Evolutionary conservation across 495 filamentous ascomycete genomes (phyloP), one percentile per base, ranked within the genome.

Genomic region (Penicillium samsonianum): DNA sequence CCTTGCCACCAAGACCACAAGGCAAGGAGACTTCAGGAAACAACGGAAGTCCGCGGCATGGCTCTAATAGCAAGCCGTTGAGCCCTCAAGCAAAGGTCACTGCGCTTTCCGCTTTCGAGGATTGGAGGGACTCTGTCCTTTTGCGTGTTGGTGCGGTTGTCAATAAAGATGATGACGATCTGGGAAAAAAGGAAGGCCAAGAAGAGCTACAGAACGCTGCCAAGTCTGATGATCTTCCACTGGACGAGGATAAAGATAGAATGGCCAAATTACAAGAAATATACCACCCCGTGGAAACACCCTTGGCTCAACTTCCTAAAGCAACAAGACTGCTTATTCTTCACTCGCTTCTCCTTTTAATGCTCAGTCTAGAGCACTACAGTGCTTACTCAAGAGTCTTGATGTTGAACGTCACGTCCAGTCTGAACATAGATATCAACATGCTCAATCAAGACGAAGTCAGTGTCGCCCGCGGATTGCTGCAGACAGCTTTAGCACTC

Each of bases 311-410:
- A 4, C 69, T 81, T 28, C 68, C 73, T 0, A 75, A 74, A 53
- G 64, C 73, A 17, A 78, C 68, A 42, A 71, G 69, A 44, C 66
- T 78, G 28, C 70, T 83, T n/a, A 78, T 83, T 49, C 67, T 83
- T 14, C 78, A 82, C 58, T 84, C 86, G 1, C 73, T 93, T 40
- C 73, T 96, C 4, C 77, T 96, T 8, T 70, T 96, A 20, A 62
- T 93, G 23, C 77, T 96, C 20, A 91, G 89, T 7, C 68, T 96
- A n/a, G 87, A 94, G 66, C 83, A 90, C 52, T 96, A 96, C 67
- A 80, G 79, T 55, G 82, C 88, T 10, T 84, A 88, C 50, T 91
- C 91, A 5, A 82, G 91, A 17, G 80, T 92, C 16, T 69, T 96
- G 10, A 80, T 96, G 30, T 67, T 92, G 9, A 77, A 87, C 61